Conservation (phyloP, 23 red algal genomes). For the Agarophyton chilense region DNA sequence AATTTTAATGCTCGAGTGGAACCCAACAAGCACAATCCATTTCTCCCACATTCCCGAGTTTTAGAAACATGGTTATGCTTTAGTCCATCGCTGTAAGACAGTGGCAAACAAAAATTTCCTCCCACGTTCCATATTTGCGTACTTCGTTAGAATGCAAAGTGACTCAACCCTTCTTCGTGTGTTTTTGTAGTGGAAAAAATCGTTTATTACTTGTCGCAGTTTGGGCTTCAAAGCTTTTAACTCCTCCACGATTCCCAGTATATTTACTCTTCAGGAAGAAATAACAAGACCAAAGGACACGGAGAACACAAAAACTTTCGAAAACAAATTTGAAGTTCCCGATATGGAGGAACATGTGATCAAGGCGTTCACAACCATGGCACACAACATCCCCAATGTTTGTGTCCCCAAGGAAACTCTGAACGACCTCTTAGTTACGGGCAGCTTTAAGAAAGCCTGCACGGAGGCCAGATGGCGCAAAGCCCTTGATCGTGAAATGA, state of each 20-base stretch:
- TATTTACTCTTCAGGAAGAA: not conserved
- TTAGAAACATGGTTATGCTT: too few species aligned
- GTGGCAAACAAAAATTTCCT: conserved; percentile 21
- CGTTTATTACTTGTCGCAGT: too few species aligned
- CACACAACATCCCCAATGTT: not conserved
- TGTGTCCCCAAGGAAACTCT: not conserved
- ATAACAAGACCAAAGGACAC: not conserved
- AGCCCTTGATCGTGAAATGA: not conserved
- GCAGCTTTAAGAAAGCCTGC: too few species aligned
- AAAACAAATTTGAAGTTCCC: not conserved
- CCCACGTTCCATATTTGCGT: not conserved
- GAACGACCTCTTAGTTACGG: too few species aligned
- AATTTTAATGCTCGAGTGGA: too few species aligned
- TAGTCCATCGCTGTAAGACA: conserved; percentile 1
- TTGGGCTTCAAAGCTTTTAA: not conserved
- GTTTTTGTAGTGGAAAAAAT: too few species aligned
- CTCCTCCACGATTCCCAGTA: not conserved
- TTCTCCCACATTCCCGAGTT: too few species aligned
- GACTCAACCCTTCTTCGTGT: conserved; percentile 1
- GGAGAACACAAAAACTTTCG: not conserved
- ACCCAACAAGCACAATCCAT: too few species aligned
- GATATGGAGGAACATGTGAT: not conserved
- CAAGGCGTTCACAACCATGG: not conserved
- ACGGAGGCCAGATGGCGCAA: too few species aligned
- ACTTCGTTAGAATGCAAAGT: conserved; percentile 37